These are phyloP conservation scores for Hippophae tibetana DNA, from an alignment of 306 rosid species.

Conservation along the genomic window DNA sequence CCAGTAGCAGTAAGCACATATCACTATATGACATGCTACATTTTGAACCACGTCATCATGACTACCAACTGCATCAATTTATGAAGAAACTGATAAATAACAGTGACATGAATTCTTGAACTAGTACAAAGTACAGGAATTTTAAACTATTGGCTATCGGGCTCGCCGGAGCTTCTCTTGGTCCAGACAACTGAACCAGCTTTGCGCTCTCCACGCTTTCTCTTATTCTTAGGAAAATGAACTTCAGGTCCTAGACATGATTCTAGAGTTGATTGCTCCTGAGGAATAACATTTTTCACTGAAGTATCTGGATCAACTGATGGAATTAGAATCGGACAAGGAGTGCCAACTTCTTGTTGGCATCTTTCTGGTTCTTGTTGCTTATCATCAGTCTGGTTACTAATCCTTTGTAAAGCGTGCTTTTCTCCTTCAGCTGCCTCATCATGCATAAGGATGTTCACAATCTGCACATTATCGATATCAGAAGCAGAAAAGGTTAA, in stretches of 20 bases:
- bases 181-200: constrained; percentile 75
- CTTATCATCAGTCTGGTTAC: constrained; percentile 22
- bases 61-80: neutral
- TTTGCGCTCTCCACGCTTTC: constrained; percentile 81
- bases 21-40: too few species aligned
- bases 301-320: constrained; percentile 25
- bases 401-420: constrained; percentile 14
- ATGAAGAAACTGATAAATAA: constrained; percentile 6
- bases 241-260: constrained; percentile 46
- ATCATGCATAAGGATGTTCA: constrained; percentile 39
- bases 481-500: neutral
- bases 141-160: constrained; percentile 51
- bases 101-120: neutral
- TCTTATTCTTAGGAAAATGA: constrained; percentile 45
- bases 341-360: constrained; percentile 29
- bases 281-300: constrained; percentile 23
- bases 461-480: constrained; percentile 40
- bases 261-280: constrained; percentile 45
- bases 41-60: too few species aligned
- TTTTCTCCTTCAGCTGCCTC: constrained; percentile 46
- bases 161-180: constrained; percentile 58
- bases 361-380: constrained; percentile 28
- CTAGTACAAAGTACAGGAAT: neutral
- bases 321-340: constrained; percentile 19
- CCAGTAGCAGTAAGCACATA: too few species aligned